phyloP scores from a whole-genome alignment of 148 eudicot species.

The Camellia sinensis region DNA sequence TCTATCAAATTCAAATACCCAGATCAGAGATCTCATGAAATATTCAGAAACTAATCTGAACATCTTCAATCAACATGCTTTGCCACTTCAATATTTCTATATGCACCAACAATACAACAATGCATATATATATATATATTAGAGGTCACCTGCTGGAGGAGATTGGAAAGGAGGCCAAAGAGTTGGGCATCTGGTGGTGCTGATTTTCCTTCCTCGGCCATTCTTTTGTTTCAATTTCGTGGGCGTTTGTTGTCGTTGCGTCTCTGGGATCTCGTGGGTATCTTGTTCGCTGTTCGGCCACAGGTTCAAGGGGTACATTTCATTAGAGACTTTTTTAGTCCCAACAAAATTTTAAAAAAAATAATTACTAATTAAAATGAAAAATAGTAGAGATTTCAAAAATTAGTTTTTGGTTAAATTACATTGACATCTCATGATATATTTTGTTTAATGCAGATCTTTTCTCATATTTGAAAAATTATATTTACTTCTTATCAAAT shows the following conservation, averaged over 20 bases:
- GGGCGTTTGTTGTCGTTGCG: not conserved
- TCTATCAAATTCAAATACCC: constrained; percentile 10
- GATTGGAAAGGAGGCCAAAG: constrained; percentile 67
- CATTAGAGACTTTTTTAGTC: no score
- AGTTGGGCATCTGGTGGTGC: constrained; percentile 47
- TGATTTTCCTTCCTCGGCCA: constrained; percentile 30
- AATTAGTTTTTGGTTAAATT: no score
- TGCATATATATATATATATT: not conserved
- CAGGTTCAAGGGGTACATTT: no score
- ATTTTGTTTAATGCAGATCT: no score
- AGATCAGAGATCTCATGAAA: not conserved
- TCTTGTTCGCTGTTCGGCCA: no score
- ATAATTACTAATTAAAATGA: no score
- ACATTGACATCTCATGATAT: no score
- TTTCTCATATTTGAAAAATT: no score
- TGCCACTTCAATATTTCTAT: not conserved
- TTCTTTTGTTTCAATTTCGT: constrained; percentile 1
- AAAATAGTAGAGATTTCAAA: no score
- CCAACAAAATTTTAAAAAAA: no score
- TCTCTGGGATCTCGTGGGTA: no score
- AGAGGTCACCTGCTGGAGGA: constrained; percentile 58
- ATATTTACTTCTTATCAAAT: no score
- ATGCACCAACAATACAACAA: not conserved
- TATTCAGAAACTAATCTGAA: not conserved
- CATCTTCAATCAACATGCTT: not conserved